A percentile compares a stretch with the other conserved stretches of the same genome.
These are phyloP conservation scores for Melaleuca quinquenervia DNA, from an alignment of 345 rosid species.

Conservation along the genomic window DNA sequence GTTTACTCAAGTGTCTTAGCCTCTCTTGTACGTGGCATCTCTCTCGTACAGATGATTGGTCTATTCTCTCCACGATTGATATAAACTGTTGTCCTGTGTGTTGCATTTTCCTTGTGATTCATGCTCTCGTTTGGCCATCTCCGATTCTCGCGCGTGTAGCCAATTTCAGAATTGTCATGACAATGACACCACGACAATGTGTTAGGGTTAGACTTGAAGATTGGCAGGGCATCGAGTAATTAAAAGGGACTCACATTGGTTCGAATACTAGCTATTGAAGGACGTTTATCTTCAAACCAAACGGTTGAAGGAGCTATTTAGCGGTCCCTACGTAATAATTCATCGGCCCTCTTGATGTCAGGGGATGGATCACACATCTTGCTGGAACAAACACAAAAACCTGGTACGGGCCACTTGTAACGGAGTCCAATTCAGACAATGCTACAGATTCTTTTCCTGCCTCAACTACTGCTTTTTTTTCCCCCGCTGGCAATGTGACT, in stretches of 20 bases:
- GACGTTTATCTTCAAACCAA: not conserved
- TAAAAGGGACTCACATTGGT: not conserved
- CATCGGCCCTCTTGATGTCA: not conserved
- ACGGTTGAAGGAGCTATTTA: not conserved
- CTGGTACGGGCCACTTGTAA: not conserved
- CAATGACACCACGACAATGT: not conserved
- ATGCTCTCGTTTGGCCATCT: not conserved
- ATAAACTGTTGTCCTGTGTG: not conserved
- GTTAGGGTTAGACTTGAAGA: not conserved
- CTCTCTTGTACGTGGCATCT: not conserved
- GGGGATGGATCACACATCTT: not conserved
- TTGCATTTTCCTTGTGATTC: not conserved
- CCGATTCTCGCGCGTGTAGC: not conserved
- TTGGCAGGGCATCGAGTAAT: not conserved
- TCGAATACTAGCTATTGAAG: not conserved
- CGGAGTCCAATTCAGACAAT: not conserved
- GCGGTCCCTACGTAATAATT: not conserved
- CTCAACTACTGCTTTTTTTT: not conserved
- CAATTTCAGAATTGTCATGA: not conserved
- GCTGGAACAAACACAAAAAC: not conserved
- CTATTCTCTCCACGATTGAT: not conserved
- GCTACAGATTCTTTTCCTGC: not conserved
- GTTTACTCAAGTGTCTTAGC: not conserved
- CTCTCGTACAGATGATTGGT: not conserved
- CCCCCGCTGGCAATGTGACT: not conserved